Conservation (phyloP, 495 filamentous ascomycete species). For the Hypoxylon subgilvum region DNA sequence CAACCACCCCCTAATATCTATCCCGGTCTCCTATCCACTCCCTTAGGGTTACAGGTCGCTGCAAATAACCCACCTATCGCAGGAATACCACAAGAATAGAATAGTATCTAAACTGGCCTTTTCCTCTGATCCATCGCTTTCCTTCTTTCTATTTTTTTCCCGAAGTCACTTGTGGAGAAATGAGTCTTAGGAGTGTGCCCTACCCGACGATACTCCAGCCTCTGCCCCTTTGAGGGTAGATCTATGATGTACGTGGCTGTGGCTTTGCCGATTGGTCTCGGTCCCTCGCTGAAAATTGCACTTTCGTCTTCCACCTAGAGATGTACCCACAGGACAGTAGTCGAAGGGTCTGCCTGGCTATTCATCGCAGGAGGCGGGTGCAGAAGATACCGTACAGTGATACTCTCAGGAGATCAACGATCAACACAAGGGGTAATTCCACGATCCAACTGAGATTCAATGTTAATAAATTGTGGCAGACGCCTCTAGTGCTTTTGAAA, state of each 20-base stretch:
- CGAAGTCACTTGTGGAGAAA: background rate
- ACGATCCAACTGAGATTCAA: slow-evolving; percentile 4
- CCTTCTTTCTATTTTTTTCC: background rate
- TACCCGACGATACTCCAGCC: too few relatives aligned
- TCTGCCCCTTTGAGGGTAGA: background rate
- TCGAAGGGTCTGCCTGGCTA: background rate
- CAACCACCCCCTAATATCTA: slow-evolving; percentile 27
- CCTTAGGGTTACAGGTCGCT: slow-evolving; percentile 34
- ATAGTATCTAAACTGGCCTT: background rate
- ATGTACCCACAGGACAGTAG: slow-evolving; percentile 1
- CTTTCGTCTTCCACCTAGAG: background rate
- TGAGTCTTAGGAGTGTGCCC: too few relatives aligned
- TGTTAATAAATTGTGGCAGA: slow-evolving; percentile 1
- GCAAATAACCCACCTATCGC: slow-evolving; percentile 21
- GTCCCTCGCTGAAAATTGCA: background rate
- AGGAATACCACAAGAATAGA: slow-evolving; percentile 31
- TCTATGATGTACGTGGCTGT: background rate
- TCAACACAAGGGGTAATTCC: slow-evolving; percentile 4
- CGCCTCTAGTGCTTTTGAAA: slow-evolving; percentile 20
- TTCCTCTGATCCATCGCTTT: background rate
- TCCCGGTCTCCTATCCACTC: slow-evolving; percentile 34
- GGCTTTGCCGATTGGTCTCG: background rate
- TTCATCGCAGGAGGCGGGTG: slow-evolving; percentile 3
- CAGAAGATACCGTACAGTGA: slow-evolving; percentile 6
- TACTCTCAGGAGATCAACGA: slow-evolving; percentile 17